Percentiles rank a stretch among this genome's conserved stretches.
Evolutionary conservation across 2,329 filamentous ascomycete species (phyloP).

Genomic region (Talaromyces sp.): DNA sequence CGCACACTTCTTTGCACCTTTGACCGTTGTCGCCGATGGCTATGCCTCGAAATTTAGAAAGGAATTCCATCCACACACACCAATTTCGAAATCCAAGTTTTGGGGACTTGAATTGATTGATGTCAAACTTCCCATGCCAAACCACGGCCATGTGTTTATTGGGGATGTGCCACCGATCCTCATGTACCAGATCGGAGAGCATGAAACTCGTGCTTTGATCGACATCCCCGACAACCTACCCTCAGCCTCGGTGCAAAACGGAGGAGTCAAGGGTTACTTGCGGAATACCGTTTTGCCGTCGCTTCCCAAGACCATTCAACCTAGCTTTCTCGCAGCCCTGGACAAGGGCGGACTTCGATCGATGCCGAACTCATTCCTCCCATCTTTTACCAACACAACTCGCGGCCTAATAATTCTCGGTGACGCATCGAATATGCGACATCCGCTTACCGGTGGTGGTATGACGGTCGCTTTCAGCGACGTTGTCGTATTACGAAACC

Average conservation of each 20-base stretch:
- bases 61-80: slow-evolving; percentile 61
- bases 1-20: slow-evolving; percentile 80
- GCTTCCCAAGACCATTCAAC: slow-evolving; percentile 65
- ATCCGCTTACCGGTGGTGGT: slow-evolving; percentile 90
- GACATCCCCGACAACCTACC: slow-evolving; percentile 77
- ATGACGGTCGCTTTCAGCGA: slow-evolving; percentile 99
- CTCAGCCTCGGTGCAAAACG: slow-evolving; percentile 65
- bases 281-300: slow-evolving; percentile 71
- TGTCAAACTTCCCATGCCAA: slow-evolving; percentile 66
- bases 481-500: slow-evolving; percentile 67
- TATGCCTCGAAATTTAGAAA: slow-evolving; percentile 91
- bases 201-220: slow-evolving; percentile 84
- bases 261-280: slow-evolving; percentile 82
- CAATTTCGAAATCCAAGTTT: slow-evolving; percentile 77
- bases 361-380: slow-evolving; percentile 96
- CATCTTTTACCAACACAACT: slow-evolving; percentile 65
- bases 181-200: slow-evolving; percentile 93
- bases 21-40: slow-evolving; percentile 88
- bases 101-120: slow-evolving; percentile 91
- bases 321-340: slow-evolving; percentile 70
- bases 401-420: slow-evolving; percentile 77
- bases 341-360: slow-evolving; percentile 72
- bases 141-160: slow-evolving; percentile 84
- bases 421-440: slow-evolving; percentile 99
- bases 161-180: slow-evolving; percentile 72